Evolutionary conservation across 441 rosid genomes (phyloP).

Genomic region (Raphanus hybrid): DNA sequence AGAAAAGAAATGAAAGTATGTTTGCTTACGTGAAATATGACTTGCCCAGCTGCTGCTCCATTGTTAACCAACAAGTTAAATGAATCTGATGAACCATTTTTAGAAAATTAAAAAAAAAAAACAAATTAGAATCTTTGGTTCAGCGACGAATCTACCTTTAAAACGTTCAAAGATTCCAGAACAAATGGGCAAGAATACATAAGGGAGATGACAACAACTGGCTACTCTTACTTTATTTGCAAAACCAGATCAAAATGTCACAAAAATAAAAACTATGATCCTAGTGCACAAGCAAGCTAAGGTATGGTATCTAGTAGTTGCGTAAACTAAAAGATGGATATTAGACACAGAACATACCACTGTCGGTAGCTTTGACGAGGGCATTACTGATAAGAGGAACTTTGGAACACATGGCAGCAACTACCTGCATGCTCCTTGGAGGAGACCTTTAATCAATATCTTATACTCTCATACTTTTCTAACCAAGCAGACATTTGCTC

Average conservation of each 20-base stretch:
- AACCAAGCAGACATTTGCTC: too few relatives aligned
- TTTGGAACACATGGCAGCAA: conserved; percentile 82
- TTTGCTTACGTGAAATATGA: conserved; percentile 81
- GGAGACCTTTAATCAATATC: conserved; percentile 37
- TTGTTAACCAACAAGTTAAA: conserved; percentile 91
- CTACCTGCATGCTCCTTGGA: conserved; percentile 65
- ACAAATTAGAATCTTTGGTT: too few relatives aligned
- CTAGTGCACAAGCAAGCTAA: too few relatives aligned
- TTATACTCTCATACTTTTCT: background rate
- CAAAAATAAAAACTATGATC: too few relatives aligned
- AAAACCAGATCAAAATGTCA: too few relatives aligned
- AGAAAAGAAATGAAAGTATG: conserved; percentile 18
- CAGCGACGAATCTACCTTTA: background rate
- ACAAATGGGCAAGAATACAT: background rate
- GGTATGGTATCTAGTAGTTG: too few relatives aligned
- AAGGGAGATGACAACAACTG: background rate
- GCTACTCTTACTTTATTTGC: too few relatives aligned
- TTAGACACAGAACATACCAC: too few relatives aligned
- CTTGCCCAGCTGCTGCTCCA: conserved; percentile 97
- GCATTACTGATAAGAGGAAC: too few relatives aligned
- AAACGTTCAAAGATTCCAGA: background rate
- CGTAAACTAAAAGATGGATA: too few relatives aligned
- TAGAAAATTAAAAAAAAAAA: background rate
- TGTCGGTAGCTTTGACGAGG: too few relatives aligned
- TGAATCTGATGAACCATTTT: conserved; percentile 63